Conservation (phyloP, 495 filamentous ascomycete species). For the Aspergillus olivimuriae region DNA sequence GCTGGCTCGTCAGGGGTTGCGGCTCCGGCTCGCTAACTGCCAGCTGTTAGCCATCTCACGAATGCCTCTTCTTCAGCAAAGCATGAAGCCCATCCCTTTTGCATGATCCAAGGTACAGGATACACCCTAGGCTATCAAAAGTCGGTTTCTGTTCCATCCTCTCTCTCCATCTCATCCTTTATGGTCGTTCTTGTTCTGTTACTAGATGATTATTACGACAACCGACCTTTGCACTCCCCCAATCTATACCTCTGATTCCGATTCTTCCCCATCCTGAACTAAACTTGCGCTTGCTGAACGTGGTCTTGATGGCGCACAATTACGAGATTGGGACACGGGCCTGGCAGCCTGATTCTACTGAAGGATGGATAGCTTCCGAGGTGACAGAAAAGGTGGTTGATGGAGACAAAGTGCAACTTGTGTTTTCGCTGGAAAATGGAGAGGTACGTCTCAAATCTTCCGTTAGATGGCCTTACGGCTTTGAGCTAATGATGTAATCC, state of each 20-base stretch:
- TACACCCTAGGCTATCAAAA: background rate
- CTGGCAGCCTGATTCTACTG: slow-evolving; percentile 92
- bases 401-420: slow-evolving; percentile 78
- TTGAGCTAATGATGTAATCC: too few relatives aligned
- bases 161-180: too few relatives aligned
- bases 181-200: slow-evolving; percentile 6
- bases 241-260: slow-evolving; percentile 3
- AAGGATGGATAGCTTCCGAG: slow-evolving; percentile 97
- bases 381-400: slow-evolving; percentile 79
- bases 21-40: slow-evolving; percentile 36
- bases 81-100: slow-evolving; percentile 12
- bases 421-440: slow-evolving; percentile 84
- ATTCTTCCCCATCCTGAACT: background rate
- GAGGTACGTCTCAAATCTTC: slow-evolving; percentile 58
- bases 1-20: slow-evolving; percentile 38
- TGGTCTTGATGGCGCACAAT: slow-evolving; percentile 72
- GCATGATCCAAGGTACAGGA: slow-evolving; percentile 1
- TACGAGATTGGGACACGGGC: slow-evolving; percentile 97
- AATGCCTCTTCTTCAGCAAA: slow-evolving; percentile 16
- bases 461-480: slow-evolving; percentile 18
- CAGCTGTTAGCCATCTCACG: slow-evolving; percentile 27
- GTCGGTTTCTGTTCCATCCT: too few relatives aligned
- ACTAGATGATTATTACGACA: slow-evolving; percentile 9
- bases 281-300: too few relatives aligned
- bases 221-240: background rate